Evolutionary conservation across 2,329 filamentous ascomycete genomes (phyloP).

Genomic region (Myrmaecium sp.): DNA sequence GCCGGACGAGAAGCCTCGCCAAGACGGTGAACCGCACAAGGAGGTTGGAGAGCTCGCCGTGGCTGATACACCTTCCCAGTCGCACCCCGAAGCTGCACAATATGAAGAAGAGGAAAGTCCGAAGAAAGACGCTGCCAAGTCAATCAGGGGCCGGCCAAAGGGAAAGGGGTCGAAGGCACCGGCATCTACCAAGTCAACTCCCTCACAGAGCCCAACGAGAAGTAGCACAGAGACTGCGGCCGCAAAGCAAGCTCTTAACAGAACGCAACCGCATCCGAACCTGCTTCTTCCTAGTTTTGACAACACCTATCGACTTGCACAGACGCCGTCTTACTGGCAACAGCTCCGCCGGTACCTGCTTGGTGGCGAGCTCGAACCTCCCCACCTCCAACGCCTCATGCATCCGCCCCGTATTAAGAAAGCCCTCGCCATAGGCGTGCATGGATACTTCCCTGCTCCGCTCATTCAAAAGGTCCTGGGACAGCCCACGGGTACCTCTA

Average conservation of each 20-base stretch:
- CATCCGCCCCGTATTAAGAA: constrained; percentile 60
- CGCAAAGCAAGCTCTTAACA: constrained; percentile 11
- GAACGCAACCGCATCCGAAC: constrained; percentile 33
- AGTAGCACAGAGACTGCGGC: too few species aligned
- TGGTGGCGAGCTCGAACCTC: constrained; percentile 36
- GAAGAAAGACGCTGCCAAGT: constrained; percentile 14
- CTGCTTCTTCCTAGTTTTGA: constrained; percentile 53
- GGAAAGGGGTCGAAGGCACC: constrained; percentile 12
- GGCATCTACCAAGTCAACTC: constrained; percentile 15
- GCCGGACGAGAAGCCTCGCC: constrained; percentile 32
- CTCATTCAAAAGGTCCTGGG: constrained; percentile 82
- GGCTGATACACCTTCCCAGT: constrained; percentile 32
- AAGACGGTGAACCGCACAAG: constrained; percentile 39
- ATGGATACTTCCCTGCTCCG: constrained; percentile 81
- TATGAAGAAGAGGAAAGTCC: constrained; percentile 25
- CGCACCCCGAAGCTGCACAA: constrained; percentile 32
- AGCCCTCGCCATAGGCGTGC: constrained; percentile 83
- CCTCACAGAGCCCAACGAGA: constrained; percentile 11
- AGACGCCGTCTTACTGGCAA: constrained; percentile 28
- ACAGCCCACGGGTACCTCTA: constrained; percentile 86
- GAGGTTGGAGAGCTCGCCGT: constrained; percentile 34
- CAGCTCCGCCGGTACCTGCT: constrained; percentile 22
- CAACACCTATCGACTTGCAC: constrained; percentile 41
- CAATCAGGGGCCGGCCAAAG: constrained; percentile 15
- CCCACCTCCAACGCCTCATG: constrained; percentile 54